Percentiles rank a stretch among this genome's conserved stretches.
Conservation (phyloP, 768 basidiomycete genomes). For the Pisolithus orientalis region DNA sequence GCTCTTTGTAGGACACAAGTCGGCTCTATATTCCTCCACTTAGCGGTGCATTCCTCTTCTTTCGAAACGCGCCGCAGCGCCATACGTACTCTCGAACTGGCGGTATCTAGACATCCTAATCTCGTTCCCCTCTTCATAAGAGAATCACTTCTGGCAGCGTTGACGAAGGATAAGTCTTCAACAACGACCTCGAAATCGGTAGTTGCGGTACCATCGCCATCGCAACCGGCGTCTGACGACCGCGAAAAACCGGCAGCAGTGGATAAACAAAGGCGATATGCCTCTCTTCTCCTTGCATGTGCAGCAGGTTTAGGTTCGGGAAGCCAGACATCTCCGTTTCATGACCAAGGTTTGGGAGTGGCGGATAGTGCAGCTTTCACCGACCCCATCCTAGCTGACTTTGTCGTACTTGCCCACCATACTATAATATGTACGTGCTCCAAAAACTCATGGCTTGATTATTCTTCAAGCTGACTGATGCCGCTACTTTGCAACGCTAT, state of each 20-base stretch:
- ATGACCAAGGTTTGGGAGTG: no score
- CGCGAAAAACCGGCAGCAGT: constrained; percentile 34
- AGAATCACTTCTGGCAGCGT: constrained; percentile 48
- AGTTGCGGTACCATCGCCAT: neutral
- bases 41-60: constrained; percentile 55
- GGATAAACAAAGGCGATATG: constrained; percentile 48
- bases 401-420: constrained; percentile 72
- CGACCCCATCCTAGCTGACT: constrained; percentile 45
- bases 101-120: constrained; percentile 37
- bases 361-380: constrained; percentile 28
- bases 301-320: constrained; percentile 13
- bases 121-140: constrained; percentile 48
- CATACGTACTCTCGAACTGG: constrained; percentile 34
- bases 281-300: constrained; percentile 47
- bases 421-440: constrained; percentile 45
- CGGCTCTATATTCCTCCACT: constrained; percentile 62
- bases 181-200: constrained; percentile 14
- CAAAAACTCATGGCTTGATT: neutral
- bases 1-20: constrained; percentile 43
- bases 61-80: constrained; percentile 47
- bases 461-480: neutral
- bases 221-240: constrained; percentile 19
- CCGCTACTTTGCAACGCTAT: no score
- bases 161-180: constrained; percentile 34
- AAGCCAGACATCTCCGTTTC: no score